A percentile compares a stretch with the other conserved stretches of the same genome.
Conservation (phyloP, 129 eudicot species). For the Arctium minus region DNA sequence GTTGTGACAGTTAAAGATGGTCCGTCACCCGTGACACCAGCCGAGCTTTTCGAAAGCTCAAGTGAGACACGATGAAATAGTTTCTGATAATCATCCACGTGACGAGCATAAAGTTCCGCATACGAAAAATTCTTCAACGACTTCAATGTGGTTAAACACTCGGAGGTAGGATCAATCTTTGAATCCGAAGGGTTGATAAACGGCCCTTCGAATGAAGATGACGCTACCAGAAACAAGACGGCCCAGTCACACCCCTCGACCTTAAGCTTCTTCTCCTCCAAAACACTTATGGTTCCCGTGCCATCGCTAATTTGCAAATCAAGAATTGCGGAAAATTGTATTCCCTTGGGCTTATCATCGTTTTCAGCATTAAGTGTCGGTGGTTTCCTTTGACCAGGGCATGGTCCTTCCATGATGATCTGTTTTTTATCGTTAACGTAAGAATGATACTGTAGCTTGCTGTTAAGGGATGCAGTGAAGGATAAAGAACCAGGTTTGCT, state of each 20-base stretch:
- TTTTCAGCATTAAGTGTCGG: slow-evolving; percentile 19
- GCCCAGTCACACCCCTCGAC: slow-evolving; percentile 64
- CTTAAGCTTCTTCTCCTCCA: slow-evolving; percentile 59
- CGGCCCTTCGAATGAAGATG: slow-evolving; percentile 81
- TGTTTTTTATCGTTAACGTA: slow-evolving; percentile 51
- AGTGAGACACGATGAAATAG: slow-evolving; percentile 78
- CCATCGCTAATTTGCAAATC: slow-evolving; percentile 54
- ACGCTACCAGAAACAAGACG: slow-evolving; percentile 55
- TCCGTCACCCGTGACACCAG: slow-evolving; percentile 1
- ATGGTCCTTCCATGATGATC: slow-evolving; percentile 73
- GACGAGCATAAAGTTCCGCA: slow-evolving; percentile 65
- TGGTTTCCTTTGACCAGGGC: slow-evolving; percentile 54
- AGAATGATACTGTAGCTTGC: slow-evolving; percentile 62
- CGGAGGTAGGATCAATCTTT: slow-evolving; percentile 53
- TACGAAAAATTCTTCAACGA: slow-evolving; percentile 42
- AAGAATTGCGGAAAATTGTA: slow-evolving; percentile 55
- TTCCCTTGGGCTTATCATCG: slow-evolving; percentile 45
- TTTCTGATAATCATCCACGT: slow-evolving; percentile 73
- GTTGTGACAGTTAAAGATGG: slow-evolving; percentile 34
- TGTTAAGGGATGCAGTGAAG: slow-evolving; percentile 60
- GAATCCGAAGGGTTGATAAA: slow-evolving; percentile 69
- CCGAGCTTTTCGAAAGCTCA: slow-evolving; percentile 59
- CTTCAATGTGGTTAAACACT: slow-evolving; percentile 39
- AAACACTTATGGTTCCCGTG: slow-evolving; percentile 28
- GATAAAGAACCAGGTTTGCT: slow-evolving; percentile 60